Evolutionary conservation across 176 grass and related monocot genomes (phyloP).

Genomic region (Metroxylon sagu): DNA sequence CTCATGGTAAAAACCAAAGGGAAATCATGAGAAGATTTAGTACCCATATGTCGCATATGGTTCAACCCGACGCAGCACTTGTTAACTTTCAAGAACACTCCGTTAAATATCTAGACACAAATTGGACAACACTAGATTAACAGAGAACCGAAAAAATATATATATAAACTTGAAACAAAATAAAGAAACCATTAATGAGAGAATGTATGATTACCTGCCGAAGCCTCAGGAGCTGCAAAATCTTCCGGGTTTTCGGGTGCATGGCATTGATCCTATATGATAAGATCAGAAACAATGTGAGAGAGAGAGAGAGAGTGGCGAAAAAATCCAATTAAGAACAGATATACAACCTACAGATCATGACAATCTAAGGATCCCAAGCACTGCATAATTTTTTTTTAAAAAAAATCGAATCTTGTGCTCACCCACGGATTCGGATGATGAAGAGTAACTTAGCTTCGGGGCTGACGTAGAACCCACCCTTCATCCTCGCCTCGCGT

Average conservation of each 20-base stretch:
- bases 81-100: constrained; percentile 12
- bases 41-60: constrained; percentile 12
- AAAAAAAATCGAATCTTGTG: too few species aligned
- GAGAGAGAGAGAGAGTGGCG: background rate
- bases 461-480: constrained; percentile 5
- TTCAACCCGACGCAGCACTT: constrained; percentile 7
- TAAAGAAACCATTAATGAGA: too few species aligned
- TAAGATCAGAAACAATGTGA: background rate
- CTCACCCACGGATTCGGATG: constrained; percentile 2
- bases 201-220: background rate
- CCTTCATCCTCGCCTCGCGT: constrained; percentile 8
- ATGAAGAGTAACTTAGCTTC: constrained; percentile 5
- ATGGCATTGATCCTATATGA: constrained; percentile 1
- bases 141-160: too few species aligned
- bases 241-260: constrained; percentile 10
- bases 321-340: background rate
- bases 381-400: background rate
- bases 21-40: background rate
- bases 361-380: background rate
- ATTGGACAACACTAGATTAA: background rate
- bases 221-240: constrained; percentile 2
- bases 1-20: background rate
- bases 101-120: constrained; percentile 6
- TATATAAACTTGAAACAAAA: too few species aligned
- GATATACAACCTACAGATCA: too few species aligned